These are phyloP conservation scores for Mediolabrus comicus DNA, from an alignment of 108 stramenopile genomes.

Conservation along the genomic window DNA sequence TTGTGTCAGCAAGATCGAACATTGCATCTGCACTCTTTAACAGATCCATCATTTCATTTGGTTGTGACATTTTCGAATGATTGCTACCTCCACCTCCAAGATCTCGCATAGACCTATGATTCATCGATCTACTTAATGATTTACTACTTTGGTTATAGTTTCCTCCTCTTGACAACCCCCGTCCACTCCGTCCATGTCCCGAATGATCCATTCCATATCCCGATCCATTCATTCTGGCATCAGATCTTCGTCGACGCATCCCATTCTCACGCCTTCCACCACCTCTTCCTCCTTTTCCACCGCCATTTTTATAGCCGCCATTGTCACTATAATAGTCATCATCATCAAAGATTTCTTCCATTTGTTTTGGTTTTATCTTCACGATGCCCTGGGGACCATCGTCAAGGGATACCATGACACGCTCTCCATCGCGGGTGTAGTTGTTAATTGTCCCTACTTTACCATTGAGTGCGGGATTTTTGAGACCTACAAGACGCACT, in stretches of 20 bases:
- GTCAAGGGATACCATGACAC: slow-evolving; percentile 21
- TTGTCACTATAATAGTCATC: background rate
- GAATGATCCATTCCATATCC: background rate
- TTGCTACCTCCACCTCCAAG: too few species aligned
- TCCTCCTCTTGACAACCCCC: too few species aligned
- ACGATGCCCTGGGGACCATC: slow-evolving; percentile 1
- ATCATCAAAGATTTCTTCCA: slow-evolving; percentile 3
- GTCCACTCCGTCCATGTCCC: too few species aligned
- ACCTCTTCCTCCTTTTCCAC: background rate
- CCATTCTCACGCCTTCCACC: background rate
- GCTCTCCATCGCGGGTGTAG: slow-evolving; percentile 17
- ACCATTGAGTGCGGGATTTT: slow-evolving; percentile 16
- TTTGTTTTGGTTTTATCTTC: slow-evolving; percentile 25
- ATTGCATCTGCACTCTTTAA: slow-evolving; percentile 10
- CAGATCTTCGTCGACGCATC: background rate
- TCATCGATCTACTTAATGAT: background rate
- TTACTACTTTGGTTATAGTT: background rate
- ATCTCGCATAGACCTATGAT: background rate
- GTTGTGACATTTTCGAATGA: background rate
- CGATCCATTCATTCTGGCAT: background rate
- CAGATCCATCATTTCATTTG: background rate
- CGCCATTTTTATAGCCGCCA: background rate
- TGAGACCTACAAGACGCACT: slow-evolving; percentile 18
- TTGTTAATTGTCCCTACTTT: slow-evolving; percentile 2
- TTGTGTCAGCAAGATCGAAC: slow-evolving; percentile 18